These are phyloP conservation scores for Claviceps arundinis DNA, from an alignment of 2,329 filamentous ascomycete genomes.

Conservation along the genomic window DNA sequence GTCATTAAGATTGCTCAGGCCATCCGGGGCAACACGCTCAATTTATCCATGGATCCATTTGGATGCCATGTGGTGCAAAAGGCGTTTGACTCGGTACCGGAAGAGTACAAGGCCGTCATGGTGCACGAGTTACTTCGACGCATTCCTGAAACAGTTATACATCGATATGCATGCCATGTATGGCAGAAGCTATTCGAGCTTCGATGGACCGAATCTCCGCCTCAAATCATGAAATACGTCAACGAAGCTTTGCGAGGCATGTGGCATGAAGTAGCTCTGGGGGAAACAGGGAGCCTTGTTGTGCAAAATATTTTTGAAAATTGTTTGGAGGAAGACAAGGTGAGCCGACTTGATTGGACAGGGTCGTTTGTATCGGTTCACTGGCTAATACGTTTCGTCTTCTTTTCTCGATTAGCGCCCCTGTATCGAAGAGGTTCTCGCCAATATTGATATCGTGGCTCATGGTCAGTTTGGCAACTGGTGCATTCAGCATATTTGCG, in stretches of 20 bases:
- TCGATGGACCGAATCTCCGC: conserved; percentile 85
- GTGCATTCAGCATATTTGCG: conserved; percentile 99
- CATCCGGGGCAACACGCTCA: conserved; percentile 87
- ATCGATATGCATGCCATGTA: conserved; percentile 96
- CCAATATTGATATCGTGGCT: conserved; percentile 89
- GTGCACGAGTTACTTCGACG: conserved; percentile 92
- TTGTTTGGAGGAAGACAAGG: conserved; percentile 96
- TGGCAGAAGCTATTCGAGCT: conserved; percentile 99
- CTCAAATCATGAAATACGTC: conserved; percentile 97
- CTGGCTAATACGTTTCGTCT: neutral
- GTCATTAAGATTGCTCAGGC: conserved; percentile 88
- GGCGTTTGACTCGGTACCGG: conserved; percentile 92
- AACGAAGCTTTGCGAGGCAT: conserved; percentile 90
- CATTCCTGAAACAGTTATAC: conserved; percentile 95
- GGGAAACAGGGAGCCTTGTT: conserved; percentile 92
- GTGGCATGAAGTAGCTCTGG: conserved; percentile 97
- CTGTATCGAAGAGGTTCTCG: conserved; percentile 91
- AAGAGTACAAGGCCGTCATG: conserved; percentile 97
- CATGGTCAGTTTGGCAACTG: conserved; percentile 98
- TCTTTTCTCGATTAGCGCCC: conserved; percentile 52
- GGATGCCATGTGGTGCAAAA: conserved; percentile 98
- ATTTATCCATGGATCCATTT: conserved; percentile 95
- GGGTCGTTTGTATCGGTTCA: neutral
- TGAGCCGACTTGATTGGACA: conserved; percentile 21
- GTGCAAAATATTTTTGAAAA: conserved; percentile 99